phyloP scores from a whole-genome alignment of 2,329 filamentous ascomycete species.

The Pseudocercospora crystallina region DNA sequence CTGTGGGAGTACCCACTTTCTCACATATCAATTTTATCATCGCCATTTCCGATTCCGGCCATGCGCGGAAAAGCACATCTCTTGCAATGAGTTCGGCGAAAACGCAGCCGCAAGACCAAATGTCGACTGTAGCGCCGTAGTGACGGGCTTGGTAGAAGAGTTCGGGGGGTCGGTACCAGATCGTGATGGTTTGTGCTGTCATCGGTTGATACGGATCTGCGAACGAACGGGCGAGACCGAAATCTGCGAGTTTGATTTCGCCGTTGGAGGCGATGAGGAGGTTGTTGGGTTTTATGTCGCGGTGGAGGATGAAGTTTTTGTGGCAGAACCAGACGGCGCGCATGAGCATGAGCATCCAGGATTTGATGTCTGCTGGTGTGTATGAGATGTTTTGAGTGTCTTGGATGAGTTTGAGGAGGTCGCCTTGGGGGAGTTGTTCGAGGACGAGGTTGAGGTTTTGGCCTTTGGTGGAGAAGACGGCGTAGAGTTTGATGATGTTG shows the following conservation, averaged over 20 bases:
- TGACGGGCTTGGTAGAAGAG: conserved; percentile 85
- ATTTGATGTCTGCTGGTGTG: conserved; percentile 86
- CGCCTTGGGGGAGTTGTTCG: conserved; percentile 89
- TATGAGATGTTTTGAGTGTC: conserved; percentile 78
- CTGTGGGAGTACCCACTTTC: conserved; percentile 83
- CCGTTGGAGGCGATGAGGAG: conserved; percentile 90
- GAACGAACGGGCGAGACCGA: conserved; percentile 87
- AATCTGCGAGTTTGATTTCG: conserved; percentile 94
- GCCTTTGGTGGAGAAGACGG: conserved; percentile 93
- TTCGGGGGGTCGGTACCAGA: conserved; percentile 95
- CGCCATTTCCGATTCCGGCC: conserved; percentile 80
- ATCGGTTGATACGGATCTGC: conserved; percentile 81
- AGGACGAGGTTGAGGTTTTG: conserved; percentile 96
- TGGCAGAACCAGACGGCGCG: conserved; percentile 96
- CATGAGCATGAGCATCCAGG: conserved; percentile 97
- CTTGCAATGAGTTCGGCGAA: conserved; percentile 88
- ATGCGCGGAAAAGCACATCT: conserved; percentile 68
- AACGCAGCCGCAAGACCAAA: conserved; percentile 91
- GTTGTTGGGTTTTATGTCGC: conserved; percentile 99
- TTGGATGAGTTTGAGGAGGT: conserved; percentile 91
- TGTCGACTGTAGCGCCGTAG: conserved; percentile 86
- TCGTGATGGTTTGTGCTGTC: conserved; percentile 93
- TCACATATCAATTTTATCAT: conserved; percentile 83
- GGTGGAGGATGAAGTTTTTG: conserved; percentile 87
- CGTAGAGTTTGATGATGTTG: conserved; percentile 89